These are phyloP conservation scores for Coniochaeta hoffmannii DNA, from an alignment of 2,329 filamentous ascomycete genomes.

Conservation along the genomic window DNA sequence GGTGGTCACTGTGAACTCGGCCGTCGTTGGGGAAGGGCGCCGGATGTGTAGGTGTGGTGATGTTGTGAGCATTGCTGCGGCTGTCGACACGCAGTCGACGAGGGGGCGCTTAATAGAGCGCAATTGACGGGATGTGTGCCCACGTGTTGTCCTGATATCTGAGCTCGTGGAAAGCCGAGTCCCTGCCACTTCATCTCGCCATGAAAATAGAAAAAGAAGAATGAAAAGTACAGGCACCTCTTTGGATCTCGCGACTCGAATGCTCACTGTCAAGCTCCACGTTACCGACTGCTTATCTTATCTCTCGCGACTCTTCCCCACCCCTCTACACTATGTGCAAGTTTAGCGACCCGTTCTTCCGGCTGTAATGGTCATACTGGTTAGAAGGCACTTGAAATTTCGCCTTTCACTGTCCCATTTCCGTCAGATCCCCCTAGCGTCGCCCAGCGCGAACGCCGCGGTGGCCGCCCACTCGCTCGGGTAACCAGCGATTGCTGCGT, in stretches of 20 bases:
- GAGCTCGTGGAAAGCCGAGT: neutral
- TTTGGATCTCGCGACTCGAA: too few species aligned
- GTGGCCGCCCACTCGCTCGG: constrained; percentile 58
- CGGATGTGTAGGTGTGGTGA: constrained; percentile 53
- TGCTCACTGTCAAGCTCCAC: neutral
- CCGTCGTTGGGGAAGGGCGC: constrained; percentile 78
- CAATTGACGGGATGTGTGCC: too few species aligned
- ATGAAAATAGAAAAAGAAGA: too few species aligned
- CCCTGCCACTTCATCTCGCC: neutral
- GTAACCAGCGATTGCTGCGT: constrained; percentile 58
- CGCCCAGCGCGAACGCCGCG: constrained; percentile 64
- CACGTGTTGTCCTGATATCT: too few species aligned
- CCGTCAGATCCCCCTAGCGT: constrained; percentile 47
- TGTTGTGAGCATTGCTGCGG: constrained; percentile 50
- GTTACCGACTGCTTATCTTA: neutral
- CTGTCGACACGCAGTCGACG: neutral
- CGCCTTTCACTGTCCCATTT: constrained; percentile 41
- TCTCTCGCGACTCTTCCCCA: neutral
- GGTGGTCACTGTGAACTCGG: constrained; percentile 86
- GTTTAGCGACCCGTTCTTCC: constrained; percentile 5
- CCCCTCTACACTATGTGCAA: constrained; percentile 7
- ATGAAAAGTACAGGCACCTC: too few species aligned
- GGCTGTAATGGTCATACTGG: constrained; percentile 58
- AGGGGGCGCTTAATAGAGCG: neutral
- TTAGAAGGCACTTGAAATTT: constrained; percentile 47